Conservation (phyloP, 176 grass and related monocot species). For the Oryza punctata region DNA sequence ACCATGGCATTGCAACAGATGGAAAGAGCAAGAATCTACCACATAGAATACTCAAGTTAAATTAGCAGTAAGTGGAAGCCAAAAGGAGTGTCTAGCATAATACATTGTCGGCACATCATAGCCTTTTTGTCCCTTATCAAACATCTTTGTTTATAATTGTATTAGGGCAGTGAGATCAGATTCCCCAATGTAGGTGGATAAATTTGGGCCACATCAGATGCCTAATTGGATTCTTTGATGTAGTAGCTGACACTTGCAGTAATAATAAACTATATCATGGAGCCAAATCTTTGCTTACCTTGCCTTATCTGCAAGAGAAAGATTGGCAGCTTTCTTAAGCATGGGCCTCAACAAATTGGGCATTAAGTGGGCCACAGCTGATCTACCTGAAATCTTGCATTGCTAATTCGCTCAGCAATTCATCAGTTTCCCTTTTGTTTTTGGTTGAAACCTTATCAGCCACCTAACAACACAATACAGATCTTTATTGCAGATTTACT, state of each 20-base stretch:
- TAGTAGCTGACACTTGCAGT: constrained; percentile 41
- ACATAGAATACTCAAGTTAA: constrained; percentile 30
- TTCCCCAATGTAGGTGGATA: constrained; percentile 40
- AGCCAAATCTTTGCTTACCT: constrained; percentile 31
- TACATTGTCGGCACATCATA: constrained; percentile 39
- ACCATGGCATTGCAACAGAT: constrained; percentile 33
- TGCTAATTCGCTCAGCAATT: constrained; percentile 35
- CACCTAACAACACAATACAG: constrained; percentile 14
- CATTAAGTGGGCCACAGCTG: constrained; percentile 11
- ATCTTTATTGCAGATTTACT: constrained; percentile 17
- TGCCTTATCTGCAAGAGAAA: constrained; percentile 17
- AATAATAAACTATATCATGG: constrained; percentile 47
- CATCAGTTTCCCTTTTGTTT: constrained; percentile 19
- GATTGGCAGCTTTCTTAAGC: constrained; percentile 27
- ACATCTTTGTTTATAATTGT: constrained; percentile 36
- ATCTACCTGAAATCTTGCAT: constrained; percentile 24
- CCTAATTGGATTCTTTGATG: constrained; percentile 44
- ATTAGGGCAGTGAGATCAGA: constrained; percentile 37
- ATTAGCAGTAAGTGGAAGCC: constrained; percentile 39
- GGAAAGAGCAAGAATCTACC: constrained; percentile 47
- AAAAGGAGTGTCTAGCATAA: constrained; percentile 43
- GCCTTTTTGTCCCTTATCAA: constrained; percentile 47
- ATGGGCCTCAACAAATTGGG: constrained; percentile 44
- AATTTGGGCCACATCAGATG: constrained; percentile 45
- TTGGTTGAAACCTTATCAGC: constrained; percentile 6